These are phyloP conservation scores for Boletus rubescentipes DNA, from an alignment of 768 basidiomycete species.

Conservation along the genomic window DNA sequence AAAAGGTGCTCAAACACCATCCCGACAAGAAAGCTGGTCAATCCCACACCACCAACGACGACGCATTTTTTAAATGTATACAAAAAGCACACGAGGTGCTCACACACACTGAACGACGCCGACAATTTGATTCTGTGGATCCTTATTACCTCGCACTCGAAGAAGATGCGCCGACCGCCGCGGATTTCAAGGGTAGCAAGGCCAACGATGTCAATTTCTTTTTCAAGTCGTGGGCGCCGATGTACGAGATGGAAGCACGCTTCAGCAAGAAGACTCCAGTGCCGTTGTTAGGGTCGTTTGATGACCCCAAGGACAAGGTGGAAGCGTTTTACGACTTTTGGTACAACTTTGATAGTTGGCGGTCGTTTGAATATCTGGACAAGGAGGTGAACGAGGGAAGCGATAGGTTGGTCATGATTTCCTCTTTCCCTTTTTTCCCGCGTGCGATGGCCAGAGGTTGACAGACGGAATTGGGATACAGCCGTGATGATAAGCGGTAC, in stretches of 20 bases:
- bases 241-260: slow-evolving; percentile 88
- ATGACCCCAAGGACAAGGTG: slow-evolving; percentile 77
- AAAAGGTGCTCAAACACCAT: slow-evolving; percentile 98
- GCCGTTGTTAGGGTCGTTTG: slow-evolving; percentile 69
- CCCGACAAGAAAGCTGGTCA: slow-evolving; percentile 91
- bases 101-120: slow-evolving; percentile 79
- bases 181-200: slow-evolving; percentile 50
- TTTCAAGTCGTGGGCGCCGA: slow-evolving; percentile 71
- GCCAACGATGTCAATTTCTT: slow-evolving; percentile 58
- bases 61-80: slow-evolving; percentile 99
- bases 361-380: slow-evolving; percentile 96
- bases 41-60: slow-evolving; percentile 87
- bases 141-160: slow-evolving; percentile 70
- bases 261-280: slow-evolving; percentile 88
- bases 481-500: slow-evolving; percentile 98
- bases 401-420: slow-evolving; percentile 64
- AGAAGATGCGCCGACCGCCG: slow-evolving; percentile 69
- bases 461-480: slow-evolving; percentile 30
- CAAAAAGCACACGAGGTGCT: slow-evolving; percentile 97
- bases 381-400: slow-evolving; percentile 99
- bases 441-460: slow-evolving; percentile 8
- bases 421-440: not conserved
- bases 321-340: slow-evolving; percentile 98
- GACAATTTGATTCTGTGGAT: slow-evolving; percentile 97
- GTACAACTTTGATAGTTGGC: slow-evolving; percentile 99